Conservation (phyloP, 345 rosid genomes). For the Eutrema yunnanense region DNA sequence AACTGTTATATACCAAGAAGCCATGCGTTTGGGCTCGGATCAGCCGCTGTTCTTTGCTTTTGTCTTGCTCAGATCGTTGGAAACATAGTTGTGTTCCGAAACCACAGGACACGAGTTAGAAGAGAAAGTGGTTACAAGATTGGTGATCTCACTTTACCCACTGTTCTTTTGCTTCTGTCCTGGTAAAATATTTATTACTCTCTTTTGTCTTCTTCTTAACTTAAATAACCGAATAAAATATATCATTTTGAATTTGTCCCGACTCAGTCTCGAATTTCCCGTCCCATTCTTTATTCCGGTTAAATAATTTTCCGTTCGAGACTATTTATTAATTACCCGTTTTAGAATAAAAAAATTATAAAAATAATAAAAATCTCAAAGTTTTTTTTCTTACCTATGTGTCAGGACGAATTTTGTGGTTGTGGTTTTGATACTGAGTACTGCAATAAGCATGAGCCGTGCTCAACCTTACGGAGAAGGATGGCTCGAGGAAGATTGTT, state of each 20-base stretch:
- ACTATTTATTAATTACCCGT: too few relatives aligned
- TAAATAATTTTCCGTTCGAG: too few relatives aligned
- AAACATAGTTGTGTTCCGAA: conserved; percentile 32
- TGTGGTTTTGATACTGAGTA: conserved; percentile 40
- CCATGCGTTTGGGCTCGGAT: conserved; percentile 46
- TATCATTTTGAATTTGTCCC: too few relatives aligned
- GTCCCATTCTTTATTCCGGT: too few relatives aligned
- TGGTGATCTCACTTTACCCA: conserved; percentile 14
- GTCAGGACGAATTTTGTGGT: conserved; percentile 35
- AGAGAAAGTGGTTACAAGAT: conserved; percentile 24
- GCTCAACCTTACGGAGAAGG: conserved; percentile 62
- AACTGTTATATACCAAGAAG: conserved; percentile 54
- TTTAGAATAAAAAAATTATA: too few relatives aligned
- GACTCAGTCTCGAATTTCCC: too few relatives aligned
- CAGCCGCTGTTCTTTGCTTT: conserved; percentile 45
- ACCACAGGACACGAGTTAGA: conserved; percentile 21
- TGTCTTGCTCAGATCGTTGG: conserved; percentile 52
- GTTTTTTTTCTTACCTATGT: too few relatives aligned
- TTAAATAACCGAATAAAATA: neutral
- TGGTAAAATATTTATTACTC: conserved; percentile 39
- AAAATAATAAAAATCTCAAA: too few relatives aligned
- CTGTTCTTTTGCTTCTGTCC: conserved; percentile 43
- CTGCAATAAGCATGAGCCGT: conserved; percentile 67
- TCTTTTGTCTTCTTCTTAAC: neutral
- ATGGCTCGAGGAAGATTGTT: conserved; percentile 72